These are phyloP conservation scores for Diplodia intermedia DNA, from an alignment of 2,329 filamentous ascomycete species.

Conservation along the genomic window DNA sequence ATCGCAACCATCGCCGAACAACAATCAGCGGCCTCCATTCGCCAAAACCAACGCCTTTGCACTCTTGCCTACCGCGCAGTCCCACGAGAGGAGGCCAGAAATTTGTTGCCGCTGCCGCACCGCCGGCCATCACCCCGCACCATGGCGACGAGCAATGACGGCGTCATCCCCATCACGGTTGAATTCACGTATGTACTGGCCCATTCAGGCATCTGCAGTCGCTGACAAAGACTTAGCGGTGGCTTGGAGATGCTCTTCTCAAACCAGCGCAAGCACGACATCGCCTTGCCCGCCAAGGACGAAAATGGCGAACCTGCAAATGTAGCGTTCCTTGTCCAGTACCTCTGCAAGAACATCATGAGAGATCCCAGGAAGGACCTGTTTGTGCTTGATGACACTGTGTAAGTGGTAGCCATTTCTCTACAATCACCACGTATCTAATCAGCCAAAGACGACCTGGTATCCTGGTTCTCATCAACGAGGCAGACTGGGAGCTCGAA, in stretches of 20 bases:
- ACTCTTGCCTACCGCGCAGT: neutral
- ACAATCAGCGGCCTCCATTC: neutral
- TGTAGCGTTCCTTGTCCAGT: constrained; percentile 76
- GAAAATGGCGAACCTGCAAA: constrained; percentile 67
- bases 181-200: constrained; percentile 70
- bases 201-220: constrained; percentile 13
- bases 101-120: neutral
- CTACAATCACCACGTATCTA: constrained; percentile 24
- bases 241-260: constrained; percentile 94
- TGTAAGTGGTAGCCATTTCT: constrained; percentile 69
- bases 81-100: neutral
- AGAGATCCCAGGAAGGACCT: constrained; percentile 84
- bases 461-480: constrained; percentile 95
- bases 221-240: constrained; percentile 64
- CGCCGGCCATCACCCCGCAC: neutral
- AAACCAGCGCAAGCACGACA: constrained; percentile 74
- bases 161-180: constrained; percentile 66
- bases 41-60: neutral
- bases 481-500: constrained; percentile 97
- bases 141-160: constrained; percentile 39
- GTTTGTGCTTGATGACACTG: constrained; percentile 84
- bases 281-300: constrained; percentile 71
- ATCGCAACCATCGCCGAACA: neutral
- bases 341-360: constrained; percentile 84
- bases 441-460: constrained; percentile 76